Conservation (phyloP, 306 rosid genomes). For the Cicer bijugum region DNA sequence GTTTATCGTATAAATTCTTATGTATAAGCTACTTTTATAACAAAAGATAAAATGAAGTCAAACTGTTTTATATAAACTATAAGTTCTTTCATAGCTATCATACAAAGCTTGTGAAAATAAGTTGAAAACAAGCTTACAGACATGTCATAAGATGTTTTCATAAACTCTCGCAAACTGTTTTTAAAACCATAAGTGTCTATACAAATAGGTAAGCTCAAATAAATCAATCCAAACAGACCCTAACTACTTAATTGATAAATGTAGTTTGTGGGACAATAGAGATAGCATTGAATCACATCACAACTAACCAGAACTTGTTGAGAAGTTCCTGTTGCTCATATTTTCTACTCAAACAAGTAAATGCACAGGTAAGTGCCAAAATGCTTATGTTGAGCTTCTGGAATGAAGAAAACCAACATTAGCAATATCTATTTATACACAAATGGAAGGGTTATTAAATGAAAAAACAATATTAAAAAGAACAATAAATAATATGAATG, state of each 20-base stretch:
- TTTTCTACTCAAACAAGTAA: slow-evolving; percentile 44
- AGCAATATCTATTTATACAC: slow-evolving; percentile 66
- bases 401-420: slow-evolving; percentile 60
- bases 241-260: neutral
- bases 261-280: slow-evolving; percentile 39
- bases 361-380: slow-evolving; percentile 47
- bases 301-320: slow-evolving; percentile 74
- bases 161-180: too few relatives aligned
- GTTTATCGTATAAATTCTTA: too few relatives aligned
- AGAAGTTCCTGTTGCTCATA: slow-evolving; percentile 74
- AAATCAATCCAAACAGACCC: too few relatives aligned
- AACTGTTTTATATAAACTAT: too few relatives aligned
- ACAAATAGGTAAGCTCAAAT: too few relatives aligned
- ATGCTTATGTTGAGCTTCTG: slow-evolving; percentile 59
- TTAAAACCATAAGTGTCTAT: too few relatives aligned
- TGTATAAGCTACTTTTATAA: too few relatives aligned
- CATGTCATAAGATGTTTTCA: too few relatives aligned
- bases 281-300: slow-evolving; percentile 34
- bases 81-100: too few relatives aligned
- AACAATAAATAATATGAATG: slow-evolving; percentile 44
- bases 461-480: slow-evolving; percentile 22
- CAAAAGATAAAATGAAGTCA: too few relatives aligned
- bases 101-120: too few relatives aligned
- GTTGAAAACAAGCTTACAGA: too few relatives aligned
- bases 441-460: slow-evolving; percentile 51